Evolutionary conservation across 176 grass and related monocot species (phyloP).

Genomic region (Ananas comosus): DNA sequence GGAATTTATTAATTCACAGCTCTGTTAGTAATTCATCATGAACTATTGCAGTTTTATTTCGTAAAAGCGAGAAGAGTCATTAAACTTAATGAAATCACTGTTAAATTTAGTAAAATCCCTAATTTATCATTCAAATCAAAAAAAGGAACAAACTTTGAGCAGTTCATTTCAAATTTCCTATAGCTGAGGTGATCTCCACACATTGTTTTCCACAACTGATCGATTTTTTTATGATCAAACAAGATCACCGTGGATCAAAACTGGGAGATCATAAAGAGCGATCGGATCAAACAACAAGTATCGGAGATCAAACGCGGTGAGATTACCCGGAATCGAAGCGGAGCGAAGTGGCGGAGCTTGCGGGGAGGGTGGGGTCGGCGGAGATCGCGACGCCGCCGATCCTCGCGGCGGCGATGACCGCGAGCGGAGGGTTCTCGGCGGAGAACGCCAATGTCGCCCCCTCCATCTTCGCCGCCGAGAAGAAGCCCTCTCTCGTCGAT

Average conservation of each 20-base stretch:
- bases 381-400: slow-evolving; percentile 46
- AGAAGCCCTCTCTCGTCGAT: neutral
- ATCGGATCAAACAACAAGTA: neutral
- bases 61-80: too few relatives aligned
- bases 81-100: too few relatives aligned
- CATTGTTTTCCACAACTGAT: too few relatives aligned
- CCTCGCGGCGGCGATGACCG: slow-evolving; percentile 61
- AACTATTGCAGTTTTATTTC: too few relatives aligned
- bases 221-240: too few relatives aligned
- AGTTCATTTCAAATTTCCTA: too few relatives aligned
- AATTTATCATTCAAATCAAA: too few relatives aligned
- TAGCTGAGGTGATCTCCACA: too few relatives aligned
- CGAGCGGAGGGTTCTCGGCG: slow-evolving; percentile 49
- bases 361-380: slow-evolving; percentile 41
- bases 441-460: slow-evolving; percentile 35
- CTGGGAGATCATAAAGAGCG: neutral
- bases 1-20: too few relatives aligned
- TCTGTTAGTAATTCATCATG: too few relatives aligned
- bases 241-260: neutral
- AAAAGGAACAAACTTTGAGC: too few relatives aligned
- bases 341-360: slow-evolving; percentile 43
- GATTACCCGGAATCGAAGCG: slow-evolving; percentile 54
- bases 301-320: neutral
- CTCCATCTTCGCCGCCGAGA: slow-evolving; percentile 33
- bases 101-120: too few relatives aligned